These are phyloP conservation scores for Cutaneotrichosporon daszewskae DNA, from an alignment of 1,284 basidiomycete genomes.

Conservation along the genomic window DNA sequence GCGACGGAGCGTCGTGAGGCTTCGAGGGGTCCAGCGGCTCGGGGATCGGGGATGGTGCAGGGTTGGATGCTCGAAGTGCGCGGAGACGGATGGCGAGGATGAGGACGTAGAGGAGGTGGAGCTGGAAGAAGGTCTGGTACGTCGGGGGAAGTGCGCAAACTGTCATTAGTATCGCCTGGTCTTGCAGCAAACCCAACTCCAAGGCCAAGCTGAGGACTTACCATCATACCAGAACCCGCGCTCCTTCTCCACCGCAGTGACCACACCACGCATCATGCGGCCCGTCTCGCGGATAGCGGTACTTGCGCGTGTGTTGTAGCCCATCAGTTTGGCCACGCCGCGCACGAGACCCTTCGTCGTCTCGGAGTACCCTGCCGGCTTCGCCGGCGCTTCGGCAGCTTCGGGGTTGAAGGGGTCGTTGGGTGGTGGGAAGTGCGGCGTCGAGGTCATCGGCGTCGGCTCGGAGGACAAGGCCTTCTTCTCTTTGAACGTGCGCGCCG, in stretches of 20 bases:
- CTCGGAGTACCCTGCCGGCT: constrained; percentile 28
- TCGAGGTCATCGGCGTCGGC: neutral
- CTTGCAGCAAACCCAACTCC: neutral
- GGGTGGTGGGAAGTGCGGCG: constrained; percentile 38
- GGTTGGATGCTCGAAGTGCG: constrained; percentile 57
- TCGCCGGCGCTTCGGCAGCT: neutral
- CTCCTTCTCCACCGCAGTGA: constrained; percentile 49
- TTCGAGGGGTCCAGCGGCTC: constrained; percentile 27
- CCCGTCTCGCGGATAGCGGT: constrained; percentile 54
- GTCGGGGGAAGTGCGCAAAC: constrained; percentile 85
- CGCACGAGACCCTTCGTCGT: constrained; percentile 33
- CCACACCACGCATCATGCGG: constrained; percentile 53
- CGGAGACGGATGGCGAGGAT: constrained; percentile 82
- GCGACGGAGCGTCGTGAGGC: constrained; percentile 7
- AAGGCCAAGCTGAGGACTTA: too few species aligned
- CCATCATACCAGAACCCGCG: constrained; percentile 49
- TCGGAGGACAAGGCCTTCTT: constrained; percentile 5
- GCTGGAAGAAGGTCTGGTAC: constrained; percentile 95
- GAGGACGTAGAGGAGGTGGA: constrained; percentile 91
- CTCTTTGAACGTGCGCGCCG: constrained; percentile 8
- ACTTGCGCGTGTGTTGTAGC: constrained; percentile 51
- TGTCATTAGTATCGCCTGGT: constrained; percentile 40
- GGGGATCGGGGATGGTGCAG: constrained; percentile 48
- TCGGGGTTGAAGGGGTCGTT: constrained; percentile 34
- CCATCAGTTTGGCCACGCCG: constrained; percentile 50